Evolutionary conservation across 1,139 yeast genomes (phyloP), one percentile per base, ranked within the genome.

Genomic region (Hansenula lynferdii): DNA sequence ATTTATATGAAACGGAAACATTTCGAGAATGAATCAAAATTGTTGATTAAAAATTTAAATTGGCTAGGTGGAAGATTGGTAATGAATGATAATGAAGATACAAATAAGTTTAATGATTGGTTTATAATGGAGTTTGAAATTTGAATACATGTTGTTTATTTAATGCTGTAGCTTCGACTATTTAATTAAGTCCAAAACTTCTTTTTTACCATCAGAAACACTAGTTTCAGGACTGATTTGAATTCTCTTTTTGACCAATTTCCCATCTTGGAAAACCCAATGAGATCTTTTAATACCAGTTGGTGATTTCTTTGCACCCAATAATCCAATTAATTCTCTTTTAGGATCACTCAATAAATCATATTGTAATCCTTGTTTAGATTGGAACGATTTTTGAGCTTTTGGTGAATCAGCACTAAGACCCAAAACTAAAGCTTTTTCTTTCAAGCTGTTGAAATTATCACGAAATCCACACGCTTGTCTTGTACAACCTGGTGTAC

Each of bases 401-500:
- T 73, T 73, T 27, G 85, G 80, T 12, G 76, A 56, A 57, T 89
- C 97, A 6, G 89, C 79, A 50, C 92, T 81, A 35, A 84, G 60
- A 1, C 94, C 94, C 47, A 72, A 72, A 2, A 84, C 75, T 0
- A 73, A 65, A 16, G 82, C 77, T 37, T 72, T 67, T 19, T 67
- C 61, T 32, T 67, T 61, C 50, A 86, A 74, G 34, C 73, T 72
- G 11, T 72, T 68, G 56, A 66, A 80, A 50, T 76, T 76, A 49
- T 76, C 80, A 53, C 92, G 80, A 61, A 85, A 92, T 0, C 96
- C 97, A 60, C 85, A 75, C 2, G 89, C 97, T 64, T 92, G 98
- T 54, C 89, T 75, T 1, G 94, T 89, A 62, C 97, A 90, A 2
- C 97, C 97, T 1, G 97, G 96, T 0, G 98, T 92, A 26, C 84